These are phyloP conservation scores for Diddensiella caesifluorescens DNA, from an alignment of 805 yeast genomes.

Conservation along the genomic window DNA sequence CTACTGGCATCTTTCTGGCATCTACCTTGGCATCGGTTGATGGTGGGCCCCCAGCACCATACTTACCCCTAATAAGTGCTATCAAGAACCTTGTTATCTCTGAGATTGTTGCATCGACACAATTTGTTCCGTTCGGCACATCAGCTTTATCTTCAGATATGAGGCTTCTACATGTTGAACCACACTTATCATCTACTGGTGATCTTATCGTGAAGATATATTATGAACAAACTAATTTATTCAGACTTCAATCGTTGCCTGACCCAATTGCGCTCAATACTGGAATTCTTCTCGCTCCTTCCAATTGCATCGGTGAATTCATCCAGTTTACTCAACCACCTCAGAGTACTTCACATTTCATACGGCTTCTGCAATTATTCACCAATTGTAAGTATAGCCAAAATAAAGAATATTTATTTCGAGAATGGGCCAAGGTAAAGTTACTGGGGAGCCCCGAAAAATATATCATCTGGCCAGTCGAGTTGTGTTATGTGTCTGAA, in stretches of 20 bases:
- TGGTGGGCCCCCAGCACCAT: slow-evolving; percentile 16
- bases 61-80: slow-evolving; percentile 23
- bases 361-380: slow-evolving; percentile 6
- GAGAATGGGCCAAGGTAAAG: slow-evolving; percentile 16
- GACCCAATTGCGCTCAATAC: background rate
- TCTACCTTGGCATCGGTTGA: slow-evolving; percentile 19
- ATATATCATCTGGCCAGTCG: slow-evolving; percentile 25
- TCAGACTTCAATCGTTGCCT: background rate
- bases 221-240: slow-evolving; percentile 9
- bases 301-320: slow-evolving; percentile 7
- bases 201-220: slow-evolving; percentile 22
- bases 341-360: slow-evolving; percentile 4
- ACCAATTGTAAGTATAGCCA: background rate
- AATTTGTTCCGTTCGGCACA: slow-evolving; percentile 20
- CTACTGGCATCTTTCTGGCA: slow-evolving; percentile 27
- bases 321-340: slow-evolving; percentile 9
- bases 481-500: slow-evolving; percentile 20
- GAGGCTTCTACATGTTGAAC: slow-evolving; percentile 20
- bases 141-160: slow-evolving; percentile 14
- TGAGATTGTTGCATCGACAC: slow-evolving; percentile 11
- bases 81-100: slow-evolving; percentile 16
- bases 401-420: background rate
- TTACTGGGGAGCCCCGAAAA: slow-evolving; percentile 10
- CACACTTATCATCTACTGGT: slow-evolving; percentile 21
- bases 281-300: slow-evolving; percentile 9